Base-by-base conservation (phyloP, 2,329 filamentous ascomycete genomes). In the Onygenales sp. region DNA sequence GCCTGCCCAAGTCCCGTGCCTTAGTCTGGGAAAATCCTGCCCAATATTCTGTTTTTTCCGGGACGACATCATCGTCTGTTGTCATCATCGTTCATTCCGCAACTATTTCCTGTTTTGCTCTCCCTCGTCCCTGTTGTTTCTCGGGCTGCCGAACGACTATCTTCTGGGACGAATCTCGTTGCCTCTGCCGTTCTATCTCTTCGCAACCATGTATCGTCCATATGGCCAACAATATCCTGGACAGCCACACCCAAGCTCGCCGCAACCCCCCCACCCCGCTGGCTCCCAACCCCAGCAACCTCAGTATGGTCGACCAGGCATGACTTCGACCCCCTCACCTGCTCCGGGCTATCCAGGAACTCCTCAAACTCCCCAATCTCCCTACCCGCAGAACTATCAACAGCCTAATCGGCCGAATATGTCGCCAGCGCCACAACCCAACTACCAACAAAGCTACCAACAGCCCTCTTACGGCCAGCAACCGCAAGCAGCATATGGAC, bases 381-480 rank as follows among this genome's bases (percentile, higher is more conserved):
- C 49, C 10, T 43, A 51, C 21, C 38, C 49, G 14, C 68, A 70
- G 43, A 69, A 72, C 47, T 72, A 72, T 53, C 66, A 72, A 43
- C 72, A 71, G 54, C 65, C 69, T 52, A 59, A 69, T 49, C 71
- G 69, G 38, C 59, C 55, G 38, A 47, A 1, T 47, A 17, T 47
- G n/a, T 47, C 53, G 50, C 14, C 47, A 54, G 36, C 51, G 49
- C 39, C 45, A 33, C 58, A 60, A 41, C 64, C 61, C 35, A 64
- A 59, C 35, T 62, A 61, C 46, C 61, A 55, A 11, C 63, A 64
- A 44, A 54, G 56, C 35, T 60, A 63, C 54, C 60, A 61, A 51
- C 65, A 69, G 56, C 64, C 60, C 46, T 50, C 62, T 42, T 77
- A 77, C 64, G 66, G 64, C 51, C 65, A 71, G 54, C 69, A 71